Base-by-base conservation (phyloP, 176 grass and related monocot genomes). In the Bromus sterilis region DNA sequence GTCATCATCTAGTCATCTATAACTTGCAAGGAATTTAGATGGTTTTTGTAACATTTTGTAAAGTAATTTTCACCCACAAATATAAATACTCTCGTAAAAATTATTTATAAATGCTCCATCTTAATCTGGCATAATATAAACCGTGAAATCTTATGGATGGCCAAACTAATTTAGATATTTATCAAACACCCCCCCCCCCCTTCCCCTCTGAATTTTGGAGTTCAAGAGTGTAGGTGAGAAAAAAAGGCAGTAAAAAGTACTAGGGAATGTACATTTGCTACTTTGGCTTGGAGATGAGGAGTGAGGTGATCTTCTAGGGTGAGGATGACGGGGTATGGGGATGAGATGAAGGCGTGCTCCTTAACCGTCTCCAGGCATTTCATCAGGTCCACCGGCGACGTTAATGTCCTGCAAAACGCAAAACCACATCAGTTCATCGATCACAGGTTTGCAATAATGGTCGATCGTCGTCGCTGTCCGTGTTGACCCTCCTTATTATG, bases 261-360 rank as follows among this genome's bases (percentile, higher is more conserved):
- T 53, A 18, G 18, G 48, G 18, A 53, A 14, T 4, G 15, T 41
- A 94, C 95, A 88, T 80, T 84, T 82, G 95, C 91, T 26, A 89
- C 81, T 82, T 89, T 87, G 39, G 86, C 90, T 48, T 90, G 95
- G 76, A 98, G 92, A 49, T 79, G 32, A 5, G 88, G 75, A 32
- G 84, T 86, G 62, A 98, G 84, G 79, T 98, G 95, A 24, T 98
- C 92, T 87, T 98, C 95, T 18, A 98, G 48, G 71, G 95, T 98
- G 41, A 98, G 90, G 80, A 98, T 95, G 37, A 98, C 86, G 0
- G 95, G 95, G 87, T 91, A 98, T 13, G 82, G 78, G 15, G 92
- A 98, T 32, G 76, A 30, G 2, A 13, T 67, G 77, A 95, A 98
- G 16, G 95, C 90, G 82, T 94, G 41, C 72, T 95, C 86, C 75